Evolutionary conservation across 805 yeast species (phyloP), one percentile per base, ranked within the genome.

Genomic region (Hanseniaspora clermontiae): DNA sequence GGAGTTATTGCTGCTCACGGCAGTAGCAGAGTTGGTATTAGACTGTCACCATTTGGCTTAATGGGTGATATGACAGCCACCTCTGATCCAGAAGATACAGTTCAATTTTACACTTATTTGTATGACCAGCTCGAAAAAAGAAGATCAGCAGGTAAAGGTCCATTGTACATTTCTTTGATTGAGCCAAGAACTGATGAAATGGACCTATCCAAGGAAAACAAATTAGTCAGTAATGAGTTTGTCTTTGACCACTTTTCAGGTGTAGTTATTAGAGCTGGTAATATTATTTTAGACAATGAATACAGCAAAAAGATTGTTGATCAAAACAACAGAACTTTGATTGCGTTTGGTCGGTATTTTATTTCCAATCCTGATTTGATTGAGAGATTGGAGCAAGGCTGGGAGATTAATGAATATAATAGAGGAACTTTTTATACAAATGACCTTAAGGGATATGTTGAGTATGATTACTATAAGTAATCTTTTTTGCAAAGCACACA

Each of bases 1-100:
- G 75, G 76, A 4, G 61, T 79, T 39, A 68, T 69, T 31, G 76
- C 67, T 4, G 79, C 76, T 1, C 66, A 81, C 58, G 87, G 87
- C 49, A 72, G 77, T 17, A 71, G 72, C 3, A 73, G 67, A 51
- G 67, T 74, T 40, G 81, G 74, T 46, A 62, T 79, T 50, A 70
- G 85, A 60, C 61, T 77, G 17, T 73, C 80, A 15, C 80, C 81
- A 54, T 70, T 65, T 58, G 70, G 76, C 59, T 51, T 59, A 12
- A 68, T 66, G 59, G 74, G 76, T 57, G 72, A 68, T 24, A 63
- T 69, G 65, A 65, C 67, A 50, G 78, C 77, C 49, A 50, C 62
- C 55, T 63, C 62, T 32, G 46, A 49, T 39, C 74, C 73, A n/a
- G 62, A 64, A 9, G 68, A 68, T 11, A 60, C 68, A 24, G 70